Evolutionary conservation across 78 protist genomes (phyloP).

Genomic region (Dictyostelium purpureum): DNA sequence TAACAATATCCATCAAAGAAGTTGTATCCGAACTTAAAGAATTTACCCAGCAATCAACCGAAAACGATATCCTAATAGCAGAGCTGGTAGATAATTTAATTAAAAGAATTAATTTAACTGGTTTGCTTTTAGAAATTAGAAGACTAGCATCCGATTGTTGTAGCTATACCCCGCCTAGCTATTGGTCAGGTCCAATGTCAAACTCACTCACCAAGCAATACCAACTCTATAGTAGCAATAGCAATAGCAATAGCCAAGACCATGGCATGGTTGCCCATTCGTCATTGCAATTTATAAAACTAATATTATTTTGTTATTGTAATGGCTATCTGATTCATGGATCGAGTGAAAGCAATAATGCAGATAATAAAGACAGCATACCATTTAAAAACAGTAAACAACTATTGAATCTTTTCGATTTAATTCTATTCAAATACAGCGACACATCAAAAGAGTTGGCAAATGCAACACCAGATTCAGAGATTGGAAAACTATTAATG

Average conservation of each 20-base stretch:
- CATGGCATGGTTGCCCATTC: neutral
- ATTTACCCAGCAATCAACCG: neutral
- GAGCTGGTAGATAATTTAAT: neutral
- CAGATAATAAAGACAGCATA: neutral
- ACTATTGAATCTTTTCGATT: neutral
- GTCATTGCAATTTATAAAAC: neutral
- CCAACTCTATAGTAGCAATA: neutral
- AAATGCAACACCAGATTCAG: neutral
- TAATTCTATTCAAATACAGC: neutral
- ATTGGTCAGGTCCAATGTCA: neutral
- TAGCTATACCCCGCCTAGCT: neutral
- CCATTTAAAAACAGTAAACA: neutral
- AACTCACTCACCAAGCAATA: neutral
- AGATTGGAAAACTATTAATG: neutral
- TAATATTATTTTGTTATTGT: slow-evolving; percentile 11
- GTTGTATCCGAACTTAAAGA: too few relatives aligned
- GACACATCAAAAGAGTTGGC: neutral
- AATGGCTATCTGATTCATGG: slow-evolving; percentile 5
- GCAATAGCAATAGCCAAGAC: neutral
- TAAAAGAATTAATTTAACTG: neutral
- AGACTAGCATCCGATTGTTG: neutral
- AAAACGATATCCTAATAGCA: neutral
- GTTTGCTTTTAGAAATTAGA: slow-evolving; percentile 16
- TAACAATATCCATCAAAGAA: neutral
- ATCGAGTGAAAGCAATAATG: neutral